Conservation (phyloP, 345 rosid genomes). For the Murraya koenigii region DNA sequence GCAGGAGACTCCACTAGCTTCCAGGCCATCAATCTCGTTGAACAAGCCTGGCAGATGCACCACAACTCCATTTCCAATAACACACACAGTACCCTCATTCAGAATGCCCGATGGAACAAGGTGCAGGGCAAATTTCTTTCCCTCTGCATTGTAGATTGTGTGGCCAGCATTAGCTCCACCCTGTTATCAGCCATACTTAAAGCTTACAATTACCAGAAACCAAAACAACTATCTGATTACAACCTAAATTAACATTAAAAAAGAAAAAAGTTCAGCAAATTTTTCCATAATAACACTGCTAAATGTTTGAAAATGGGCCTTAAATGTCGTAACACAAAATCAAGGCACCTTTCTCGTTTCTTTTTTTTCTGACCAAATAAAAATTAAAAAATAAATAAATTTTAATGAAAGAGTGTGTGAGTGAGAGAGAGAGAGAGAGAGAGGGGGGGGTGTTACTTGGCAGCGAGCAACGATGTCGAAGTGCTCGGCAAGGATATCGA, state of each 20-base stretch:
- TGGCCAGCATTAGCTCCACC: slow-evolving; percentile 99
- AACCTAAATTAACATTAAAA: not conserved
- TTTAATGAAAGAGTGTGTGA: no score
- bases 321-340: no score
- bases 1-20: slow-evolving; percentile 78
- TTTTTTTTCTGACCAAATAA: no score
- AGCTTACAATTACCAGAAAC: not conserved
- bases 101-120: slow-evolving; percentile 95
- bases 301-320: not conserved
- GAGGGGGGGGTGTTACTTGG: slow-evolving; percentile 47
- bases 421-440: not conserved
- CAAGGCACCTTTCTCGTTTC: no score
- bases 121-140: slow-evolving; percentile 94
- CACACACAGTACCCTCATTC: slow-evolving; percentile 82
- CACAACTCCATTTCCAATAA: slow-evolving; percentile 94
- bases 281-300: not conserved
- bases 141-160: slow-evolving; percentile 91
- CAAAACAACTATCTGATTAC: not conserved
- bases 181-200: slow-evolving; percentile 29
- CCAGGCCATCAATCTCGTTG: slow-evolving; percentile 81
- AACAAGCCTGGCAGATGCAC: slow-evolving; percentile 87
- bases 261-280: not conserved
- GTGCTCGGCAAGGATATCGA: slow-evolving; percentile 82
- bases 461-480: slow-evolving; percentile 98
- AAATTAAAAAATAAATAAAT: no score